Base-by-base conservation (phyloP, 2,329 filamentous ascomycete species). In the Westerdykella aurantiaca region DNA sequence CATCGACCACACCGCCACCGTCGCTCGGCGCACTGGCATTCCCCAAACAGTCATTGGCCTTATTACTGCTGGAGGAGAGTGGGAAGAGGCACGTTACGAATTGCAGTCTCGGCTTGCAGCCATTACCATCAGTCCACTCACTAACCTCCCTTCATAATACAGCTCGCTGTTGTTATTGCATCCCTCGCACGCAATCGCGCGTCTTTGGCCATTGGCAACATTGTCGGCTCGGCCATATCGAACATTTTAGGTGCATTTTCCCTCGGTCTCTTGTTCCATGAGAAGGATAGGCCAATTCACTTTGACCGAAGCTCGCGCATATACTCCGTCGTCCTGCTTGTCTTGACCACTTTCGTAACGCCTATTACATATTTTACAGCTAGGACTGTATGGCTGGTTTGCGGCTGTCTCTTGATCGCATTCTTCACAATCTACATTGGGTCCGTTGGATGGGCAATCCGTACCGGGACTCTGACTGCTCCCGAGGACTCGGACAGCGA, bases 221-320 rank as follows among this genome's bases (percentile, higher is more conserved):
- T 79, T 39, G 55, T 78, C 47, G 76, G 76, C n/a, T 75, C 74
- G 14, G 65, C 69, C 31, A 75, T 79, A 37, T 78, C 76, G 39
- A 79, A 79, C 43, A 75, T 78, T 40, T 66, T 78, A 2, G 76
- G 76, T 13, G 76, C 76, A 11, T 79, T 79, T 51, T 75, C 74
- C 1, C 62, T 79, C 1, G 76, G 74, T 5, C 63, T 79, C 1
- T 52, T 78, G 3, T 74, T 70, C 50, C 61, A 69, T 25, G 31
- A 47, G 44, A 55, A 59, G 6, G 46, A 51, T 6, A 49, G 50
- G 1, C 41, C 46, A 1, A 55, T 68, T 10, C 38, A 45, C 1
- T 78, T 77, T 45, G 76, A 78, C 48, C 50, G 54, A n/a, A 76
- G 72, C 45, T 66, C 73, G 1, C 72, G 70, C 46, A 61, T 75